Base-by-base conservation (phyloP, 176 grass and related monocot genomes). In the Carex kokanica region DNA sequence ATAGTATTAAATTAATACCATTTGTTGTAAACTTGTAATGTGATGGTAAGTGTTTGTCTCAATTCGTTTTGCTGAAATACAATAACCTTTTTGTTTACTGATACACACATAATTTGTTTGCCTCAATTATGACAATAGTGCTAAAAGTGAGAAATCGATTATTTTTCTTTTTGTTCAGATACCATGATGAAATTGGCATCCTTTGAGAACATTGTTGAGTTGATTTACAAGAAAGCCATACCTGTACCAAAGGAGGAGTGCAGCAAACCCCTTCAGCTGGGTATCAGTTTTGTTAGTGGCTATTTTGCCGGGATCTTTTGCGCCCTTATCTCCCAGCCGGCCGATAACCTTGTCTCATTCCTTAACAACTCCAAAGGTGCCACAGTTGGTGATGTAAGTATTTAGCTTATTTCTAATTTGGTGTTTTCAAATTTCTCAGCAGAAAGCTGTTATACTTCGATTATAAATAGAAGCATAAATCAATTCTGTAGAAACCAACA, bases 101-200 rank as follows among this genome's bases (percentile, higher is more conserved):
- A 34, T 34, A 3, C 2, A 2, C 3, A 34, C 32, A 4, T 34
- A 34, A n/a, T 69, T 69, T 41, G 40, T 41, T 67, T 47, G 68
- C 40, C 68, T 53, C 71, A 74, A 74, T 51, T 52, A 17, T 14
- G 40, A 52, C 17, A 74, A 11, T 15, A 51, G 2, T 43, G 40
- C 45, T 52, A 74, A 75, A 75, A 17, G 29, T 17, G 12, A 25
- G 17, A 8, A 54, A 52, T 54, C 5, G 1, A 27, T 25, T 16
- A 25, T 75, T 27, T 74, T 78, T 10, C 53, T 60, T 64, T 60
- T 34, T 78, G 83, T 82, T 72, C 89, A 97, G 94, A 93, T 32
- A 97, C 89, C 58, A 97, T 93, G 94, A 91, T 97, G 94, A 97
- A 97, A 79, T 97, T 97, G 73, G 55, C 91, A 20, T 90, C 91